Conservation (phyloP, 768 basidiomycete species). For the Lyophyllum atratum region DNA sequence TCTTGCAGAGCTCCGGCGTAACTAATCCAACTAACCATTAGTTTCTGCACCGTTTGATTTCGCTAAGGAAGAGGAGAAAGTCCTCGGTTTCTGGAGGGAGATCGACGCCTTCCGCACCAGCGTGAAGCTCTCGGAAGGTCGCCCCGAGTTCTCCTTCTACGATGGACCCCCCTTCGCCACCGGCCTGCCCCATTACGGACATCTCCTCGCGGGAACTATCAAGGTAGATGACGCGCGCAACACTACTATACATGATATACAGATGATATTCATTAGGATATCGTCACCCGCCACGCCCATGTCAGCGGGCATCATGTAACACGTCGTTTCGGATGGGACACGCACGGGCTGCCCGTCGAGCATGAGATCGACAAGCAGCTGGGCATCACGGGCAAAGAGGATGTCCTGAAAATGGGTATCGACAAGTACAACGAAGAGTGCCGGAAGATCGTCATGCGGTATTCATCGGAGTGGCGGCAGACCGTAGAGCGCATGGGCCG, state of each 20-base stretch:
- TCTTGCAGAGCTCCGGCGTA: slow-evolving; percentile 10
- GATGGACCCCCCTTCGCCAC: slow-evolving; percentile 98
- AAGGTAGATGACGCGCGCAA: slow-evolving; percentile 53
- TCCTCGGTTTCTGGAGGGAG: slow-evolving; percentile 88
- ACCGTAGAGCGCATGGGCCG: slow-evolving; percentile 98
- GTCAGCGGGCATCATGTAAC: slow-evolving; percentile 91
- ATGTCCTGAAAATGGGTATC: slow-evolving; percentile 95
- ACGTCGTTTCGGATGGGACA: slow-evolving; percentile 98
- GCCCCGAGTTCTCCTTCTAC: slow-evolving; percentile 92
- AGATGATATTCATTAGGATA: slow-evolving; percentile 63
- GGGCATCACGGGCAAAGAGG: slow-evolving; percentile 87
- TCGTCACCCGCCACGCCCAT: slow-evolving; percentile 95
- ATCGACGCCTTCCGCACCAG: slow-evolving; percentile 98
- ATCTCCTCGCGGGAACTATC: slow-evolving; percentile 90
- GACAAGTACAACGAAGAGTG: slow-evolving; percentile 98
- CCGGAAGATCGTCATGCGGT: slow-evolving; percentile 95
- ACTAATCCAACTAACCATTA: slow-evolving; percentile 29
- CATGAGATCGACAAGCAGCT: slow-evolving; percentile 99
- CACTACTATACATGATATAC: background rate
- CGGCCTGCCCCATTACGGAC: slow-evolving; percentile 95
- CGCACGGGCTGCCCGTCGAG: slow-evolving; percentile 97
- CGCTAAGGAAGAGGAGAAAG: slow-evolving; percentile 87
- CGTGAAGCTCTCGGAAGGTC: slow-evolving; percentile 87
- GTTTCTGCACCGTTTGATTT: slow-evolving; percentile 82
- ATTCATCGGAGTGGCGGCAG: slow-evolving; percentile 88